A percentile compares a stretch with the other conserved stretches of the same genome.
These are phyloP conservation scores for Penicillium nucicola DNA, from an alignment of 495 filamentous ascomycete genomes.

Conservation along the genomic window DNA sequence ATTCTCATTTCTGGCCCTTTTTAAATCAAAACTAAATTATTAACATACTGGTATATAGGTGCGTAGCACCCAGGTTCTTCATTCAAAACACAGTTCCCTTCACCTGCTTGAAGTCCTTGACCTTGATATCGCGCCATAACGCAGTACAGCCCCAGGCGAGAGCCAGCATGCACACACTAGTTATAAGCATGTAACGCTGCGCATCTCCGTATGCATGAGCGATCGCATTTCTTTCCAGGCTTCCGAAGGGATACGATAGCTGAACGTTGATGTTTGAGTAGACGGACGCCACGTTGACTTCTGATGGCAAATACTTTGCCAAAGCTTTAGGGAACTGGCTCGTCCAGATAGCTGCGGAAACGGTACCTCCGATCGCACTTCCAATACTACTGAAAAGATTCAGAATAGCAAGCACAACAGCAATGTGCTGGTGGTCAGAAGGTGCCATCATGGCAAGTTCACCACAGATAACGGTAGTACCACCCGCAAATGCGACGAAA, in stretches of 20 bases:
- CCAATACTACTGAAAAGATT: constrained; percentile 58
- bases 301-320: constrained; percentile 46
- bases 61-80: too few relatives aligned
- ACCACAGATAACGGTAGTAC: constrained; percentile 53
- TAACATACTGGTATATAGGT: too few relatives aligned
- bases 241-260: constrained; percentile 46
- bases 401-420: constrained; percentile 58
- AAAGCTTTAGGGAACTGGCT: constrained; percentile 53
- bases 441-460: constrained; percentile 66
- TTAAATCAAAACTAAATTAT: too few relatives aligned
- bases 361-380: constrained; percentile 57
- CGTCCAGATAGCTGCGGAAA: constrained; percentile 63
- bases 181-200: constrained; percentile 52
- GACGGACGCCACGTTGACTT: constrained; percentile 40
- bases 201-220: constrained; percentile 50
- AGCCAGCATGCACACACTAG: constrained; percentile 6
- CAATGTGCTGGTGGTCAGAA: constrained; percentile 57
- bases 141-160: neutral
- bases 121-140: constrained; percentile 1
- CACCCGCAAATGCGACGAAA: constrained; percentile 60
- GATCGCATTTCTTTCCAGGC: constrained; percentile 48
- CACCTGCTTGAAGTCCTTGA: constrained; percentile 1
- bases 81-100: neutral
- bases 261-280: constrained; percentile 47
- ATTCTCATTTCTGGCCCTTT: too few relatives aligned